Base-by-base conservation (phyloP, 2,329 filamentous ascomycete genomes). In the Trichoderma oligosporum region DNA sequence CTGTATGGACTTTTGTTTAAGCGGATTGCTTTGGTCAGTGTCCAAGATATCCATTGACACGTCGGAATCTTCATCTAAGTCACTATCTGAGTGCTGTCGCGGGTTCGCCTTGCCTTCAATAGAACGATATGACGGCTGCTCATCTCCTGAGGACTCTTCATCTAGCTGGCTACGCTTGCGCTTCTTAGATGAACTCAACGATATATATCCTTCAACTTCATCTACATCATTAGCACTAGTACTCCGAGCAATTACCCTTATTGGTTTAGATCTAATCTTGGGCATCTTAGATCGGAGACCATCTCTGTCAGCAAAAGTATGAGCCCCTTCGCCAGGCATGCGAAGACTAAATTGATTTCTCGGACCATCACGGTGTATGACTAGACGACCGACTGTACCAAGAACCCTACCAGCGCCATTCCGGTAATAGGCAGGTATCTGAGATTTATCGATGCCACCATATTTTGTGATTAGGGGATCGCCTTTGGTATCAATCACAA, bases 401-500 rank as follows among this genome's bases (percentile, higher is more conserved):
- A 97, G 70, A 1, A 97, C 76, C 57, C 78, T 79, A 2, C 91
- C 91, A 56, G 77, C 76, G 12, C 91, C 89, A 60, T 76, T 75
- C 5, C 90, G 85, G 60, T 80, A 79, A 67, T 95, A 97, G 2
- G 73, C 65, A 0, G 91, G 91, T 9, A 95, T 74, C 54, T 80
- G 82, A 62, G 88, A 88, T 33, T 82, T 83, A 68, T 96, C 85
- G 36, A 88, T 79, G 25, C 82, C 81, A 2, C 89, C 89, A 68
- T 92, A 97, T 24, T 81, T 80, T 42, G 87, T 71, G 62, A 94
- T 91, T 46, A 91, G 80, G 4, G 80, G 76, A 65, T 97, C 93
- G 0, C 93, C 92, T 66, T 84, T 85, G 39, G 77, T 83, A 71
- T 97, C 93, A 51, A 89, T 66, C 42, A 83, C 65, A 68, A 83